These are phyloP conservation scores for Xylaria cubensis DNA, from an alignment of 495 filamentous ascomycete species.

Conservation along the genomic window DNA sequence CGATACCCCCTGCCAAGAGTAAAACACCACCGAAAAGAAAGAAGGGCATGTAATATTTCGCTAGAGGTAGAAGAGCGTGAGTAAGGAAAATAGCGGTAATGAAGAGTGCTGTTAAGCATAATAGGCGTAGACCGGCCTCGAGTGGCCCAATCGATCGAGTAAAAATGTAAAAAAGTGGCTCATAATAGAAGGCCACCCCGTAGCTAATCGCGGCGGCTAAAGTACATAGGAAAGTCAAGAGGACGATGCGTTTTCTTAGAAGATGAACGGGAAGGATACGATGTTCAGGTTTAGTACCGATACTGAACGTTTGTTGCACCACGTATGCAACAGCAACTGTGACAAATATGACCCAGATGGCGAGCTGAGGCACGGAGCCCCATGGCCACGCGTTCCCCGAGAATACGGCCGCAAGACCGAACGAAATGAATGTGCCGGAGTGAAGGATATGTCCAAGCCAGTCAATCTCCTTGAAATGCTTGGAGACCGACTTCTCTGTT, in stretches of 20 bases:
- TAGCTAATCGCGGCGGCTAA: conserved; percentile 37
- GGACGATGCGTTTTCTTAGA: conserved; percentile 27
- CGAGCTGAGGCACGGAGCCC: conserved; percentile 26
- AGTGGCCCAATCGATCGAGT: conserved; percentile 44
- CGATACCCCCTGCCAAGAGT: conserved; percentile 53
- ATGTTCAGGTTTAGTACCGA: conserved; percentile 52
- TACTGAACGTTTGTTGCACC: conserved; percentile 44
- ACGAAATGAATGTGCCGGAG: conserved; percentile 27
- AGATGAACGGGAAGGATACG: conserved; percentile 60
- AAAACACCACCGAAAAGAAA: conserved; percentile 58
- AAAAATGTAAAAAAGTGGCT: conserved; percentile 60
- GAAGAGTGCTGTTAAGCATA: conserved; percentile 59
- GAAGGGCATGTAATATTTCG: conserved; percentile 63
- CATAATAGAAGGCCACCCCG: conserved; percentile 58
- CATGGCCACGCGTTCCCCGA: conserved; percentile 55
- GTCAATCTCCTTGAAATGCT: conserved; percentile 50
- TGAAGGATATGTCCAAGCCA: conserved; percentile 41
- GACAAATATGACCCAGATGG: conserved; percentile 32
- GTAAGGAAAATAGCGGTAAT: conserved; percentile 49
- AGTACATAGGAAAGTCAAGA: conserved; percentile 32
- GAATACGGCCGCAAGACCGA: conserved; percentile 29
- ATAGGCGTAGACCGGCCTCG: conserved; percentile 49
- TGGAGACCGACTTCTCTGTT: conserved; percentile 37
- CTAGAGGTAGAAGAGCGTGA: conserved; percentile 57
- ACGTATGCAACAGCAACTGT: conserved; percentile 29